Evolutionary conservation across 495 filamentous ascomycete species (phyloP).

Genomic region (Hypoxylon rickii): DNA sequence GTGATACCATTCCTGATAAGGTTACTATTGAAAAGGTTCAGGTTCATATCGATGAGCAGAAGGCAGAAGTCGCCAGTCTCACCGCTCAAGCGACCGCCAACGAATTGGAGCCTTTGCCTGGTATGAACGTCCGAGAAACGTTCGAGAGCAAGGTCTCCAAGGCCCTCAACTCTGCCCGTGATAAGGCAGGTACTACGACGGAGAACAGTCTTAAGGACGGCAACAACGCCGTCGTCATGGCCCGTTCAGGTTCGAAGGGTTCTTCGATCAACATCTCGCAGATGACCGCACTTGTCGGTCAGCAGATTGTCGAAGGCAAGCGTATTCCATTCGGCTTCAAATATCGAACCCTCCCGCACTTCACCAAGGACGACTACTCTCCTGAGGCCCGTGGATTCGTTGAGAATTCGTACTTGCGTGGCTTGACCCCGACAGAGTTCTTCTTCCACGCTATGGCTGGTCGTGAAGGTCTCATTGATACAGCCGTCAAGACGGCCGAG

Average conservation of each 20-base stretch:
- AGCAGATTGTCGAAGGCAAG: conserved; percentile 97
- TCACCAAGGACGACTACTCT: conserved; percentile 98
- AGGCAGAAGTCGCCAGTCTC: conserved; percentile 74
- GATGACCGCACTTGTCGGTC: conserved; percentile 96
- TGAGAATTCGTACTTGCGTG: conserved; percentile 97
- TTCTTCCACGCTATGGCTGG: conserved; percentile 99
- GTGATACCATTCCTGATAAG: conserved; percentile 92
- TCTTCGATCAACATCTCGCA: conserved; percentile 99
- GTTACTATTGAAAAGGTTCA: conserved; percentile 82
- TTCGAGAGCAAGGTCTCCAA: conserved; percentile 96
- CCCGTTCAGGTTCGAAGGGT: conserved; percentile 93
- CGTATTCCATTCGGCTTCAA: conserved; percentile 99
- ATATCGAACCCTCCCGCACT: conserved; percentile 94
- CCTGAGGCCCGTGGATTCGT: conserved; percentile 97
- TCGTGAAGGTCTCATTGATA: conserved; percentile 99
- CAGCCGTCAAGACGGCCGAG: conserved; percentile 98
- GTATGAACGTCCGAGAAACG: conserved; percentile 97
- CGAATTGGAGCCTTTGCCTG: conserved; percentile 82
- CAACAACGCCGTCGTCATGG: conserved; percentile 97
- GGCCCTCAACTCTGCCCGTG: conserved; percentile 92
- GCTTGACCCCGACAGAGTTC: conserved; percentile 93
- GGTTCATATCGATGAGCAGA: conserved; percentile 74
- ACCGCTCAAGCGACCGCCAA: conserved; percentile 81
- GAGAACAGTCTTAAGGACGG: conserved; percentile 89
- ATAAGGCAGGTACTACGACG: conserved; percentile 89